These are phyloP conservation scores for Trypanosoma lewisi DNA, from an alignment of 208 protist genomes.

Conservation along the genomic window DNA sequence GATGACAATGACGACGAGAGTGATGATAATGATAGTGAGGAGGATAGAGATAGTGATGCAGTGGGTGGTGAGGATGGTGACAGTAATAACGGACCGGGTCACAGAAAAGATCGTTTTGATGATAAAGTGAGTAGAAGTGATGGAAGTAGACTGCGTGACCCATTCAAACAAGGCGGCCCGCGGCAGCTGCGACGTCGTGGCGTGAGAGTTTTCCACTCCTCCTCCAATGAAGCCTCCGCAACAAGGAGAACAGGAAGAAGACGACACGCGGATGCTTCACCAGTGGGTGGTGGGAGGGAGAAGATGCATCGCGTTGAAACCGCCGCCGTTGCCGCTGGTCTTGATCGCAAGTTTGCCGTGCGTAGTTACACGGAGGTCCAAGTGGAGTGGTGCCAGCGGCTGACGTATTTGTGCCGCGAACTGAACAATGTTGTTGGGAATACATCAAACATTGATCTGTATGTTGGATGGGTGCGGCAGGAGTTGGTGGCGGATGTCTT, in stretches of 20 bases:
- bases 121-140: neutral
- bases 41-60: neutral
- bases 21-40: neutral
- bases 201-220: neutral
- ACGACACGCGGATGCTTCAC: neutral
- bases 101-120: neutral
- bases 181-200: conserved; percentile 12
- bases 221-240: neutral
- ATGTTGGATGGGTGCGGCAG: conserved; percentile 73
- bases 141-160: neutral
- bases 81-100: neutral
- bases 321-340: conserved; percentile 59
- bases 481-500: conserved; percentile 79
- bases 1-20: neutral
- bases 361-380: conserved; percentile 74
- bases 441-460: conserved; percentile 59
- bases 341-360: conserved; percentile 65
- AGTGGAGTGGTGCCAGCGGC: conserved; percentile 80
- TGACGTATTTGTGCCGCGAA: conserved; percentile 55
- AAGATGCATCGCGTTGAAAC: conserved; percentile 60
- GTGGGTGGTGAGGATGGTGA: neutral
- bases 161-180: conserved; percentile 1
- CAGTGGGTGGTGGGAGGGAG: neutral
- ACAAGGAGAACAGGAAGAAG: neutral
- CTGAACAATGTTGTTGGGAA: conserved; percentile 52